Base-by-base conservation (phyloP, 495 filamentous ascomycete genomes). In the Lasiosphaeria hispida region DNA sequence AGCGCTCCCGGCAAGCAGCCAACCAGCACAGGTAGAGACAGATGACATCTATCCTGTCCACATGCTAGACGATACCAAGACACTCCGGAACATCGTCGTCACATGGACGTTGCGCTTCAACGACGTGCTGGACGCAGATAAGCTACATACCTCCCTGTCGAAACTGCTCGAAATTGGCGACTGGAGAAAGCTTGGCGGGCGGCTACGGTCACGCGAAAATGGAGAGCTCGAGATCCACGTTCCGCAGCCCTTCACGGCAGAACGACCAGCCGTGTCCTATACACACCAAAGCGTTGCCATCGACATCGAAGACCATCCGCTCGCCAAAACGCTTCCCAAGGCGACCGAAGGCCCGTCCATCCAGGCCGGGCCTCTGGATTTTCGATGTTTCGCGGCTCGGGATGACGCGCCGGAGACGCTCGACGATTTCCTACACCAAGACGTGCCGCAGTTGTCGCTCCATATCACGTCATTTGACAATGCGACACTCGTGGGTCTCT, bases 401-500 rank as follows among this genome's bases (percentile, higher is more conserved):
- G 59, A 51, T 40, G 56, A 36, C 7, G 62, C 57, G 3, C 75
- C 73, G 0, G 53, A 35, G 23, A 63, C 56, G 7, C 58, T 82
- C 2, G 66, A 72, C 10, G 77, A 80, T 48, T 77, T 72, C 49
- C 18, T 78, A 15, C 66, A 69, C 48, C 53, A 59, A 4, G 75
- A 81, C 61, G 47, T 57, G 10, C 78, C 80, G 10, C 76, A 73
- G 52, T 60, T 82, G 14, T 69, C 70, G 11, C 63, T 83, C 4
- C 79, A 81, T 51, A 65, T 82, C 34, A 72, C 75, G 7, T 72
- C 71, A 0, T 81, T 83, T 52, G 62, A 64, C 14, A 74, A 83
- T 59, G 71, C 74, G 10, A 83, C 79, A 0, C 60, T 82, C 33
- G 68, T 82, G 30, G 68, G 69, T 10, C 55, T 82, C 17, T 61